Base-by-base conservation (phyloP, 257 asterid genomes). In the Gentiana straminea region DNA sequence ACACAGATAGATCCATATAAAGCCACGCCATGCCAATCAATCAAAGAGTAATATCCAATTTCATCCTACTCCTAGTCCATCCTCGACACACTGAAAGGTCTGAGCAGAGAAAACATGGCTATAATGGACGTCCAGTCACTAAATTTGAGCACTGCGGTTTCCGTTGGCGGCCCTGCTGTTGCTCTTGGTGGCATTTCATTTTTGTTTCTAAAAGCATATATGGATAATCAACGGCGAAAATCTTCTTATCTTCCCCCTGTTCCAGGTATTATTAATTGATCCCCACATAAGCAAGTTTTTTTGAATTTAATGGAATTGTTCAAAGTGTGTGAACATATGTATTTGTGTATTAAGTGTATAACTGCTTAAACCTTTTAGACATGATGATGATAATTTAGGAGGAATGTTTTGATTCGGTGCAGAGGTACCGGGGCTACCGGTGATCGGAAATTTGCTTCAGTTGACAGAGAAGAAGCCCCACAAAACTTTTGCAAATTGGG, bases 391-490 rank as follows among this genome's bases (percentile, higher is more conserved):
- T 12, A 15, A 24, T 13, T 50, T 41, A 41, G 9, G 46, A 41
- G 46, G 9, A 41, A 41, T 81, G 47, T 69, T 4, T 24, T 45
- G 7, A 32, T 70, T 74, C 52, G 60, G 24, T 80, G 87, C 82
- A 86, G 97, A 60, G 65, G 77, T 89, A 11, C 83, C 88, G 32
- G 97, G 97, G 8, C 53, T 84, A 47, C 94, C 95, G 3, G 70
- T 84, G 67, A 58, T 86, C 3, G 97, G 95, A 36, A 89, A 86
- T 71, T 62, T 89, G 71, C 76, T 89, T 66, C 90, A 89, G 61
- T 57, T 89, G 53, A 86, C 79, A 62, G 94, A 81, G 77, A 89
- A 86, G 78, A 89, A 89, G 41, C 94, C 97, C 34, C 76, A 81
- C 79, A 84, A 72, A 57, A 86, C 95, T 13, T 89, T 89, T 58